A percentile compares a stretch with the other conserved stretches of the same genome.
Evolutionary conservation across 805 yeast genomes (phyloP).

Genomic region (Candida schatavii): DNA sequence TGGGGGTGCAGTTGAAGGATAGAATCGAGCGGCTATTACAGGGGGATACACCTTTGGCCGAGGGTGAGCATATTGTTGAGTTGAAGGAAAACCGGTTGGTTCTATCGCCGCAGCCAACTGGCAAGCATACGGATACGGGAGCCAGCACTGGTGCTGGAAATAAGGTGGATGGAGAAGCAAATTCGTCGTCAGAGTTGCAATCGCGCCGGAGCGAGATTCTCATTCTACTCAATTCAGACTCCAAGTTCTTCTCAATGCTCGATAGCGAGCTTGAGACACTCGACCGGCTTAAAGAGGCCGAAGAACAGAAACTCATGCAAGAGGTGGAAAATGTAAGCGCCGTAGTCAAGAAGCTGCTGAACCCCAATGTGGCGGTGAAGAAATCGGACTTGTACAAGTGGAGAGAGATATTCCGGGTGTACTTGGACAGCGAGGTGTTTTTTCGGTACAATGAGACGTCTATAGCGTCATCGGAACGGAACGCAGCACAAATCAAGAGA

Average conservation of each 20-base stretch:
- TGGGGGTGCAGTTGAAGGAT: conserved; percentile 26
- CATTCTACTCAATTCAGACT: conserved; percentile 52
- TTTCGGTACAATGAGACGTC: conserved; percentile 48
- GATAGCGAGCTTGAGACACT: conserved; percentile 52
- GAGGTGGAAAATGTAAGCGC: conserved; percentile 44
- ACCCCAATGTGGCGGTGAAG: conserved; percentile 28
- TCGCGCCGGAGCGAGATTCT: conserved; percentile 30
- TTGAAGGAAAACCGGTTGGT: conserved; percentile 12
- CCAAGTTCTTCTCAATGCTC: conserved; percentile 57
- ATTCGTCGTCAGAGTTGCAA: conserved; percentile 2
- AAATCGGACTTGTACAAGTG: conserved; percentile 60
- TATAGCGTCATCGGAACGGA: conserved; percentile 42
- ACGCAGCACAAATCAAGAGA: conserved; percentile 43
- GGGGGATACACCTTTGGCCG: conserved; percentile 9
- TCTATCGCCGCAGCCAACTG: conserved; percentile 25
- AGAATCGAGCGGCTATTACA: conserved; percentile 25
- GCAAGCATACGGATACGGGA: neutral
- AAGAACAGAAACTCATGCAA: conserved; percentile 40
- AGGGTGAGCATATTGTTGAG: conserved; percentile 3
- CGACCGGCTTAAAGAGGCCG: conserved; percentile 39
- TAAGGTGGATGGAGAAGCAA: conserved; percentile 11
- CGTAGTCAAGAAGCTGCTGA: conserved; percentile 34
- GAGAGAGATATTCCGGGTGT: conserved; percentile 65
- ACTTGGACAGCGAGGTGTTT: conserved; percentile 65
- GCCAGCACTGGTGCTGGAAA: conserved; percentile 7